A percentile compares a stretch with the other conserved stretches of the same genome.
These are phyloP conservation scores for Taxillus chinensis DNA, from an alignment of 164 flowering plant genomes.

Conservation along the genomic window DNA sequence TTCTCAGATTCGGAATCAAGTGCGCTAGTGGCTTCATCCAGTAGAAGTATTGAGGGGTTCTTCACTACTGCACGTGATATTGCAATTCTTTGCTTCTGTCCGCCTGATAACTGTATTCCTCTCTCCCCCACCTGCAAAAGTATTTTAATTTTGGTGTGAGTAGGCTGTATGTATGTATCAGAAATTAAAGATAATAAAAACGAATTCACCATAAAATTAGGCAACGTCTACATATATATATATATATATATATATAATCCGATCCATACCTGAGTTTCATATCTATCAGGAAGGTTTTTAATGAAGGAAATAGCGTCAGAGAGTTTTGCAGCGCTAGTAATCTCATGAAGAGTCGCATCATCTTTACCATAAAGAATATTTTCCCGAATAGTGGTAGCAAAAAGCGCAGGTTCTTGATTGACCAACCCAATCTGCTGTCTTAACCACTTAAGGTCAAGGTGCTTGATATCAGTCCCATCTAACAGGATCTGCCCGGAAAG, in stretches of 20 bases:
- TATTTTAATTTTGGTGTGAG: no score
- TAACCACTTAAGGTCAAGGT: conserved; percentile 77
- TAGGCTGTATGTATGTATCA: no score
- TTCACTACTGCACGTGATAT: conserved; percentile 89
- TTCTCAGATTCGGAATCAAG: conserved; percentile 97
- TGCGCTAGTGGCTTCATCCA: conserved; percentile 97
- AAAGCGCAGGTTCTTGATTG: conserved; percentile 94
- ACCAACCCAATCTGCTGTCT: conserved; percentile 88
- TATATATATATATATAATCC: no score
- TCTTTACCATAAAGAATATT: conserved; percentile 88
- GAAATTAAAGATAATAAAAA: no score
- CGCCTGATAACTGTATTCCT: conserved; percentile 92
- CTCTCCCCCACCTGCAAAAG: conserved; percentile 78
- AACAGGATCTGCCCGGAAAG: conserved; percentile 52
- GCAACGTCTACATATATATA: no score
- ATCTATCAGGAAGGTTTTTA: conserved; percentile 89
- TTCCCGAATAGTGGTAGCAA: conserved; percentile 87
- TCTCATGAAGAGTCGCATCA: conserved; percentile 73
- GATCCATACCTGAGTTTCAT: conserved; percentile 73
- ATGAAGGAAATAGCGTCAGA: conserved; percentile 85
- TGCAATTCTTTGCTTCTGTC: conserved; percentile 93
- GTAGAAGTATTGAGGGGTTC: conserved; percentile 74
- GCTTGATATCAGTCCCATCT: conserved; percentile 57
- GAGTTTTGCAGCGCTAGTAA: conserved; percentile 86
- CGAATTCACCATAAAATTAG: no score